Percentiles rank a stretch among this genome's conserved stretches.
phyloP scores from a whole-genome alignment of 345 rosid genomes.

The Hypericum perforatum region DNA sequence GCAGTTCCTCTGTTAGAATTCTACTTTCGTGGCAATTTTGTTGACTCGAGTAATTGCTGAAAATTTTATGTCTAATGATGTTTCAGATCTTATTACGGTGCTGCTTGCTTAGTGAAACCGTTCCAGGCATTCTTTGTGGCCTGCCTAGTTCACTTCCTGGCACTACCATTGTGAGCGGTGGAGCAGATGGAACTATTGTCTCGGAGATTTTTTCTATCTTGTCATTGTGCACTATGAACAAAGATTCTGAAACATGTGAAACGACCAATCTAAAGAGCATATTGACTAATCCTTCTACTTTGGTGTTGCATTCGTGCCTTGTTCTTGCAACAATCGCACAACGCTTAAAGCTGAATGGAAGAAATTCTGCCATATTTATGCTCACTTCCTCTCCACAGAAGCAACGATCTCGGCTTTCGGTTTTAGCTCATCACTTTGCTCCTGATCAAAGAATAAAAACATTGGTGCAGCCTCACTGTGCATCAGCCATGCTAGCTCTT shows the following conservation, averaged over 20 bases:
- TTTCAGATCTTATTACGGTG: constrained; percentile 84
- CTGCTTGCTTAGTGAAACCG: constrained; percentile 65
- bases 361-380: constrained; percentile 79
- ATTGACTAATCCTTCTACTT: constrained; percentile 40
- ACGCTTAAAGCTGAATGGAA: constrained; percentile 66
- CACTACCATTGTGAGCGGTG: constrained; percentile 80
- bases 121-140: constrained; percentile 80
- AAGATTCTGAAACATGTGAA: constrained; percentile 55
- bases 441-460: constrained; percentile 50
- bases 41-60: not conserved
- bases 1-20: not conserved
- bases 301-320: constrained; percentile 60
- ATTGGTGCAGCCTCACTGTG: constrained; percentile 53
- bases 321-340: constrained; percentile 71
- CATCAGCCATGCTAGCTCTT: constrained; percentile 89
- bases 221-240: constrained; percentile 39
- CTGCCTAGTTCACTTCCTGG: constrained; percentile 80
- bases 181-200: constrained; percentile 84
- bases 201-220: constrained; percentile 72
- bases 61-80: constrained; percentile 10
- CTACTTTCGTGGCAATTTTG: not conserved
- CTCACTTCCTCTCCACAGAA: constrained; percentile 80
- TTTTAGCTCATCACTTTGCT: constrained; percentile 59
- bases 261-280: constrained; percentile 40
- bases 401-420: constrained; percentile 71